These are phyloP conservation scores for Fragilaria radians DNA, from an alignment of 108 stramenopile species.

Conservation along the genomic window DNA sequence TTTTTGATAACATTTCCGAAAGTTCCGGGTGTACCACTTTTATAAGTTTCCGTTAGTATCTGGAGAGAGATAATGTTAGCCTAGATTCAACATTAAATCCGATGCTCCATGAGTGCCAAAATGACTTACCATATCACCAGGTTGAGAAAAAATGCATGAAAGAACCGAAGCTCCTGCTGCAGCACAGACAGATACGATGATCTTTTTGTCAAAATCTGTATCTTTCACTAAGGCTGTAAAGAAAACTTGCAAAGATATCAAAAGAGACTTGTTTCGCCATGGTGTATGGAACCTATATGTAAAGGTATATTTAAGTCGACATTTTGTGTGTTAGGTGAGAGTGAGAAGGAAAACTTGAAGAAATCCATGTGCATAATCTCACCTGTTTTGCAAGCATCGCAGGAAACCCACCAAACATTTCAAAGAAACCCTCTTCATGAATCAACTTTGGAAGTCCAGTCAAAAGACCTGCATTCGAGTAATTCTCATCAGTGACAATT, in stretches of 20 bases:
- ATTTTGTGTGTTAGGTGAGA: background rate
- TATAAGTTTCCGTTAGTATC: slow-evolving; percentile 83
- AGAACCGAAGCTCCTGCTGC: slow-evolving; percentile 72
- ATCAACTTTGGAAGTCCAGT: slow-evolving; percentile 52
- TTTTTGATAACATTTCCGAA: slow-evolving; percentile 22
- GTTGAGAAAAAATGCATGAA: slow-evolving; percentile 88
- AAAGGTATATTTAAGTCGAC: background rate
- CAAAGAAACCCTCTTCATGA: slow-evolving; percentile 58
- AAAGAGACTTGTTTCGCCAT: slow-evolving; percentile 90
- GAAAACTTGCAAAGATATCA: slow-evolving; percentile 64
- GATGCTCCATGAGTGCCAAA: no score
- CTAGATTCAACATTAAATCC: no score
- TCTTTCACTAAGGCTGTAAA: slow-evolving; percentile 38
- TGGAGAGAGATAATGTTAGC: no score
- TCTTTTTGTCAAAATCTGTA: slow-evolving; percentile 33
- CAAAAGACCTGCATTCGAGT: slow-evolving; percentile 46
- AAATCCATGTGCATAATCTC: background rate
- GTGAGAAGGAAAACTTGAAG: background rate
- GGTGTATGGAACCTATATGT: slow-evolving; percentile 85
- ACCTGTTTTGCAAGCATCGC: slow-evolving; percentile 92
- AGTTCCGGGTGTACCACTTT: slow-evolving; percentile 7
- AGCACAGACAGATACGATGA: slow-evolving; percentile 55
- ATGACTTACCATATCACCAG: slow-evolving; percentile 79
- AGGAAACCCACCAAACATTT: slow-evolving; percentile 66
- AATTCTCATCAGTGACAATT: slow-evolving; percentile 81